Evolutionary conservation across 78 protist genomes (phyloP), one percentile per base, ranked within the genome.

Genomic region (Dictyostelium discoideum): DNA sequence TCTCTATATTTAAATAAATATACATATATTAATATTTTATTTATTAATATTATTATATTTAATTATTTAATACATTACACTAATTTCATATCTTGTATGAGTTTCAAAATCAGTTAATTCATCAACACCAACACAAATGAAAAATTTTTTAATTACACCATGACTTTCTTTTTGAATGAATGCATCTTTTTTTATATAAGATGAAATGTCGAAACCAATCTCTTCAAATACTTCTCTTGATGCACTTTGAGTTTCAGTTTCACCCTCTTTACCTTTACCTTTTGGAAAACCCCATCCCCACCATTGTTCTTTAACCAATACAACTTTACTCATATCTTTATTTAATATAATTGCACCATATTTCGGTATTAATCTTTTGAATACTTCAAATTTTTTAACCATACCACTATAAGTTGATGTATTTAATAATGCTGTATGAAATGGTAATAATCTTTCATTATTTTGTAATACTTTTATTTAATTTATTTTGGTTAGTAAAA

Each of bases 261-360:
- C 87, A 20, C 87, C 95, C 46, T 82, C 87, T 46, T 90, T 90
- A 29, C 83, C 95, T 39, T 90, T 90, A 54, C 95, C 95, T 57
- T 90, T 90, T 0, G 95, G 95, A n/a, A 90, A 90, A 6, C 95
- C 95, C 95, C 95, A 90, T 22, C 95, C 95, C 95, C 95, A 90
- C 95, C 95, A 90, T 90, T 90, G 95, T 50, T 90, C 95, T 69
- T 90, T 90, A 5, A 90, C 95, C 46, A 90, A 72, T 29, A 90
- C 95, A n/a, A 90, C 95, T 37, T 90, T 90, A 69, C 69, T 82
- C 95, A 90, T 90, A 48, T 90, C 95, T 83, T 90, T 90, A 72
- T 90, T 90, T 32, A 90, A 32, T 39, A 90, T 90, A 22, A 90
- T 90, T 7, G 95, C 87, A 1, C 95, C 95, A 90, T 90, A 90